Conservation (phyloP, 208 protist genomes). For the Leishmania aethiopica region DNA sequence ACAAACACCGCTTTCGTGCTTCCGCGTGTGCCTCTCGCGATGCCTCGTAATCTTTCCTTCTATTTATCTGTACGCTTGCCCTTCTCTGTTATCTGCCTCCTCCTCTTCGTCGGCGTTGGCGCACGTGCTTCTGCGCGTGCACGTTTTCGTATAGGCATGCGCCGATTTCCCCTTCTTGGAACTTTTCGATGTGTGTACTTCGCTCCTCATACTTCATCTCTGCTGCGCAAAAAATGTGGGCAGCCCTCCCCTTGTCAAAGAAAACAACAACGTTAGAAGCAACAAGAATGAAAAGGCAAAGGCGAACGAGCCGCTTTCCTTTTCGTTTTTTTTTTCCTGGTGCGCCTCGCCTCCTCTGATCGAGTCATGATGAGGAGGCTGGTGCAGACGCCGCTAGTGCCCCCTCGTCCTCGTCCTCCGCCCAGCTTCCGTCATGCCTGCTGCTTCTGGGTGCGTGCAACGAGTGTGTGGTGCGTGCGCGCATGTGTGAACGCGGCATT, state of each 20-base stretch:
- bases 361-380: neutral
- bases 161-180: neutral
- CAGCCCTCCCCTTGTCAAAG: neutral
- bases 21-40: neutral
- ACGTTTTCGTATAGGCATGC: neutral
- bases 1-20: neutral
- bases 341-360: neutral
- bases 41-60: neutral
- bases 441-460: neutral
- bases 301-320: neutral
- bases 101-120: neutral
- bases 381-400: neutral
- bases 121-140: neutral
- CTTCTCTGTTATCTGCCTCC: neutral
- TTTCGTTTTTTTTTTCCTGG: neutral
- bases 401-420: neutral
- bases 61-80: too few species aligned
- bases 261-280: too few species aligned
- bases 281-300: neutral
- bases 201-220: neutral
- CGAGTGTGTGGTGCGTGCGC: neutral
- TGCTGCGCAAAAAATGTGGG: too few species aligned
- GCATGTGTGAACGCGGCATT: neutral
- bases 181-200: conserved; percentile 7
- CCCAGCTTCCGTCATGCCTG: neutral